phyloP scores from a whole-genome alignment of 306 rosid genomes.

The Casuarina cunninghamiana region DNA sequence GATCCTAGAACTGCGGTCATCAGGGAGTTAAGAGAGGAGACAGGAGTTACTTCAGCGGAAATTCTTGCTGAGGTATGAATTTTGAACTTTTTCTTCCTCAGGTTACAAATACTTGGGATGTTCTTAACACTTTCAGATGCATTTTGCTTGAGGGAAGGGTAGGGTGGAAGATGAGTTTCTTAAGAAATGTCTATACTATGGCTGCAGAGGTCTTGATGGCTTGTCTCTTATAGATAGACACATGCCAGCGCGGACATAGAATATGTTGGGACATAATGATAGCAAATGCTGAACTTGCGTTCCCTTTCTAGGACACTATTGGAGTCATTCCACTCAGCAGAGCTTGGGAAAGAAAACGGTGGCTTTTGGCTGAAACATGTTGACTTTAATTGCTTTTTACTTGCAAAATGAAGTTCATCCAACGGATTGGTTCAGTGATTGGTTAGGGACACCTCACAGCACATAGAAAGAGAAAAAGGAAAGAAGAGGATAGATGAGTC shows the following conservation, averaged over 20 bases:
- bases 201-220: neutral
- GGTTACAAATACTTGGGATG: neutral
- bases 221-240: neutral
- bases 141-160: neutral
- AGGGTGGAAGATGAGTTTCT: neutral
- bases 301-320: neutral
- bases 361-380: neutral
- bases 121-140: conserved; percentile 3
- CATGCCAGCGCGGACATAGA: neutral
- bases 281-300: neutral
- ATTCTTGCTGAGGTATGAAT: conserved; percentile 66
- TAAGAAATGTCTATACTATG: neutral
- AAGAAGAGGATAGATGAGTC: too few relatives aligned
- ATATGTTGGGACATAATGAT: neutral
- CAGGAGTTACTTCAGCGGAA: conserved; percentile 88
- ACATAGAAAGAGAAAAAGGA: too few relatives aligned
- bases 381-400: neutral
- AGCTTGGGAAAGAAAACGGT: neutral
- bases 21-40: conserved; percentile 87
- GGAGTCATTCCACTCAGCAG: neutral
- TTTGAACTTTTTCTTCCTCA: conserved; percentile 3
- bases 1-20: conserved; percentile 79
- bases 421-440: too few relatives aligned
- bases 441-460: neutral
- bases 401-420: neutral